Base-by-base conservation (phyloP, 2,329 filamentous ascomycete genomes). In the Arthroderma sp. region DNA sequence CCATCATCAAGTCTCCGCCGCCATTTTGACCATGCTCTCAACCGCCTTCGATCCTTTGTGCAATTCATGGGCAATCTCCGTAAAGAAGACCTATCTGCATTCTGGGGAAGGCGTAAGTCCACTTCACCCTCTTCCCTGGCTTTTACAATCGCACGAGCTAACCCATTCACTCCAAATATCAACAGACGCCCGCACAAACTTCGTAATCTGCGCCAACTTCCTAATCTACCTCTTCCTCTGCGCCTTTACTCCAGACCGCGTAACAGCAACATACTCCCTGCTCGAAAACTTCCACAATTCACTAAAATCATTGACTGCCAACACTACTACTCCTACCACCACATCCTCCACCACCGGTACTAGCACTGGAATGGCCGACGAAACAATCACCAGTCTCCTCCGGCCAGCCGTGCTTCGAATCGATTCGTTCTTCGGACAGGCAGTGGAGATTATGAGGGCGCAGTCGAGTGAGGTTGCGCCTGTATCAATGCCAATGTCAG, bases 341-440 rank as follows among this genome's bases (percentile, higher is more conserved):
- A 22, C 15, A 22, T 22, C 15, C 15, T 22, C 15, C 15, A 22
- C 15, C 15, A 22, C 15, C 15, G 15, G 15, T 3, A 22, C 15
- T 22, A 22, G 15, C 15, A 22, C 15, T 3, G 15, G 15, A 22
- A 2, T 22, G 15, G 15, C 15, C 15, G 36, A 38, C 10, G 36
- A 38, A 7, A 38, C 15, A 1, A 38, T 22, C 10, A 22, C n/a
- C n/a, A 27, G 36, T 6, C 36, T 38, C n/a, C 29, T 38, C 15
- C 22, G 36, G 36, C 36, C 36, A 5, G 36, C 36, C 15, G 36
- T 38, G n/a, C 36, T 38, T 38, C 36, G 36, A 9, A 38, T 38
- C 15, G 36, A 38, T 22, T 38, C 36, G n/a, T 38, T 38, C n/a
- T 38, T 38, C 36, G 36, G 36, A n/a, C 36, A 38, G n/a, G 36